phyloP scores from a whole-genome alignment of 192 early-diverging fungal genomes.

The Coemansia sp. region DNA sequence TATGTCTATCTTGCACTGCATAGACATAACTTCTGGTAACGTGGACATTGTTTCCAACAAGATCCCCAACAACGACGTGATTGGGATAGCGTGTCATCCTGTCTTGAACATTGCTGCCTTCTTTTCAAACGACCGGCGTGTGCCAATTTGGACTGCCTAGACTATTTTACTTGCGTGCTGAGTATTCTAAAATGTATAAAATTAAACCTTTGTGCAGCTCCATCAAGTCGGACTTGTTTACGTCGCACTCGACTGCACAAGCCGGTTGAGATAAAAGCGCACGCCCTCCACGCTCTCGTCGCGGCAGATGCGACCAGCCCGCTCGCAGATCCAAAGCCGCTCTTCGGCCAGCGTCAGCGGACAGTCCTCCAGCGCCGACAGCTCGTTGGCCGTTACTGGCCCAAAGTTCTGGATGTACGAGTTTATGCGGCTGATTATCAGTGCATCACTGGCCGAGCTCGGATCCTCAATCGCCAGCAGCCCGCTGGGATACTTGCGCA shows the following conservation, averaged over 20 bases:
- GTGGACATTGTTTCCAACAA: slow-evolving; percentile 43
- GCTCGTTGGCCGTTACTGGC: slow-evolving; percentile 67
- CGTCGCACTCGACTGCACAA: slow-evolving; percentile 10
- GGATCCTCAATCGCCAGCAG: slow-evolving; percentile 74
- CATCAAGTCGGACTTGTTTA: background rate
- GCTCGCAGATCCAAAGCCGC: slow-evolving; percentile 72
- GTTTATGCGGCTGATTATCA: slow-evolving; percentile 60
- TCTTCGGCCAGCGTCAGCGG: slow-evolving; percentile 45
- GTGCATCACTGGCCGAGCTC: slow-evolving; percentile 64
- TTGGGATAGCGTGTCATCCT: slow-evolving; percentile 81
- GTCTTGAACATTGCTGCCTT: slow-evolving; percentile 69
- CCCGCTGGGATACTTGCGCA: slow-evolving; percentile 80
- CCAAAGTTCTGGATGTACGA: slow-evolving; percentile 53
- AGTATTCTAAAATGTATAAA: background rate
- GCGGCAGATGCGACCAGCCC: slow-evolving; percentile 74
- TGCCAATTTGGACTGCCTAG: slow-evolving; percentile 41
- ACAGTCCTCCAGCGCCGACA: slow-evolving; percentile 60
- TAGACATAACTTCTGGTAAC: slow-evolving; percentile 63
- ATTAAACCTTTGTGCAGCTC: background rate
- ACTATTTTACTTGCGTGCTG: background rate
- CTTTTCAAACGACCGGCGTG: slow-evolving; percentile 30
- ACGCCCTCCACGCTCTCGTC: slow-evolving; percentile 87
- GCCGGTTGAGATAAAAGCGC: slow-evolving; percentile 78
- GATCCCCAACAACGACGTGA: slow-evolving; percentile 66
- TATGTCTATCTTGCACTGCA: slow-evolving; percentile 66